Conservation (phyloP, 2,329 filamentous ascomycete species). For the Massarina eburnea region DNA sequence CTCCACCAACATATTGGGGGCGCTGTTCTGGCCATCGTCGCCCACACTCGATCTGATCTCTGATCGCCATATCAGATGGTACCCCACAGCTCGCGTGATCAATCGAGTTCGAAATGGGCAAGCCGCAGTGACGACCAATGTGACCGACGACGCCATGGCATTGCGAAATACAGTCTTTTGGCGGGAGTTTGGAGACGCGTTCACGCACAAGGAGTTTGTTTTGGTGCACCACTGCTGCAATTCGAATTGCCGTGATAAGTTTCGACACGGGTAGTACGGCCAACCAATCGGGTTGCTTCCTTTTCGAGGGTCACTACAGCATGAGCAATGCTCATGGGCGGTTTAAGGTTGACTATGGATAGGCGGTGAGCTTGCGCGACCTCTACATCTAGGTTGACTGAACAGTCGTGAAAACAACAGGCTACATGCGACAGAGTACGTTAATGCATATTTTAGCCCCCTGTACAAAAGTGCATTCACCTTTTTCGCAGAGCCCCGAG, state of each 20-base stretch:
- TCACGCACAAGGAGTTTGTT: neutral
- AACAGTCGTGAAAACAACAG: neutral
- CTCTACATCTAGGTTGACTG: neutral
- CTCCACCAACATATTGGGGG: constrained; percentile 7
- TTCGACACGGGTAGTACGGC: too few relatives aligned
- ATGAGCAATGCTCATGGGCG: constrained; percentile 19
- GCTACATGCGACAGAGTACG: too few relatives aligned
- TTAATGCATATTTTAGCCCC: too few relatives aligned
- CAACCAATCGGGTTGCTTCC: constrained; percentile 29
- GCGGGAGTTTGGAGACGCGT: neutral
- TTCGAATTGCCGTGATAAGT: too few relatives aligned
- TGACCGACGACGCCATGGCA: constrained; percentile 2
- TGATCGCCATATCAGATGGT: constrained; percentile 11
- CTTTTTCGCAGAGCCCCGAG: too few relatives aligned
- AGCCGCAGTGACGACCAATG: constrained; percentile 4
- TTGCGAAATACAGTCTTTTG: neutral
- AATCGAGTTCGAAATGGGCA: neutral
- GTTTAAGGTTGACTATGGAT: constrained; percentile 15
- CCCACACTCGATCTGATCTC: constrained; percentile 1
- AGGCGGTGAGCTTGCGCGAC: constrained; percentile 23
- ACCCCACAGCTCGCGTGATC: constrained; percentile 24
- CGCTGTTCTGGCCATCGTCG: constrained; percentile 1
- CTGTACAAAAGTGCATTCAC: too few relatives aligned
- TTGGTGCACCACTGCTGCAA: too few relatives aligned
- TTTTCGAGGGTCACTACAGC: constrained; percentile 12